Evolutionary conservation across 1,284 basidiomycete species (phyloP), one percentile per base, ranked within the genome.

Genomic region (Thecaphora frezii): DNA sequence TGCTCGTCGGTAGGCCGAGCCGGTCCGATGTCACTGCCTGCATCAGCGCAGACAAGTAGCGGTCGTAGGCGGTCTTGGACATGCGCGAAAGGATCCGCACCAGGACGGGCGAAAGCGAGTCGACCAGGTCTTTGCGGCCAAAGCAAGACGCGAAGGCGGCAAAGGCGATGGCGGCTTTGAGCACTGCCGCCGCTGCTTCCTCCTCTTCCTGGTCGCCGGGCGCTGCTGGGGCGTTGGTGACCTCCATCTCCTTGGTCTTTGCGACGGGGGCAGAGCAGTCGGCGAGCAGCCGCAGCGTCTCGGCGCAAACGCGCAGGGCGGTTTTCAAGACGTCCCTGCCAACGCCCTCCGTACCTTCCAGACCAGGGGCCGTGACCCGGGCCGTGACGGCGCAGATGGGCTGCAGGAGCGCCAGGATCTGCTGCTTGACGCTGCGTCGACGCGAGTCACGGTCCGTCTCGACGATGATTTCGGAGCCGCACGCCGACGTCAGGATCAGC

Each of bases 71-170:
- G 9, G 51, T 46, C 14, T 36, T 9, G 25, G 39, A 39, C 7
- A 57, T 46, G 13, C 44, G 51, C 46, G 59, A 57, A 8, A 58
- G 44, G 45, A 62, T 48, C 14, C 49, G 54, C 28, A 54, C 46
- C 7, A 62, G n/a, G 9, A 36, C 33, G 33, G 33, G 33, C 33
- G 33, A 36, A 16, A 36, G 33, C 5, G 33, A 4, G 33, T 36
- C 33, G 33, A 36, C 33, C 10, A 36, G 33, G 12, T 36, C 40
- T 4, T 21, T 19, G 16, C 36, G 40, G 12, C 48, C 51, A 46
- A 64, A 37, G 14, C 44, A 49, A 0, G 52, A 50, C 2, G 51
- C 26, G 16, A 58, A 42, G 7, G 48, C 36, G 3, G 48, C 45
- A 24, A 51, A 54, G 8, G 51, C 54, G 12, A 54, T n/a, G n/a